These are phyloP conservation scores for Cercophora samala DNA, from an alignment of 495 filamentous ascomycete species.

Conservation along the genomic window DNA sequence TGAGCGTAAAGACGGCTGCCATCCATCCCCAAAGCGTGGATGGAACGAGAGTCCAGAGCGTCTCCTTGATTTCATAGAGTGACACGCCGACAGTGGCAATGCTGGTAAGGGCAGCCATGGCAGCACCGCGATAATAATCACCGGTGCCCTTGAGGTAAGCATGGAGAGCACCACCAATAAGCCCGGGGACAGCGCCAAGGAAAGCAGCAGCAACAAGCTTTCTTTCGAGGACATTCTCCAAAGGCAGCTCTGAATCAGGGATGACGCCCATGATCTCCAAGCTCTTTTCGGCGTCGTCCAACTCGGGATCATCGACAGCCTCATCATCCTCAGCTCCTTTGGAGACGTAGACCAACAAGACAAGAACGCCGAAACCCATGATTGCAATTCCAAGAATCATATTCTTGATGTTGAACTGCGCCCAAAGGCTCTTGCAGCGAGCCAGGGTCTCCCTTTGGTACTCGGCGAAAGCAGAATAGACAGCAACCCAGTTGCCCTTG, in stretches of 20 bases:
- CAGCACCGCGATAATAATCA: conserved; percentile 39
- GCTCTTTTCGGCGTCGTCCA: conserved; percentile 44
- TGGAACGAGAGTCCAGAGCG: conserved; percentile 62
- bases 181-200: conserved; percentile 29
- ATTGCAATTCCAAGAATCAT: conserved; percentile 78
- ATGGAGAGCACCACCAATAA: conserved; percentile 30
- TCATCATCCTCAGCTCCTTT: conserved; percentile 43
- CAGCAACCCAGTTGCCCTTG: conserved; percentile 34
- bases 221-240: conserved; percentile 36
- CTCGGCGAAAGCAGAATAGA: conserved; percentile 59
- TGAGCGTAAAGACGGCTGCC: conserved; percentile 71
- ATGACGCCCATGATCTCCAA: conserved; percentile 38
- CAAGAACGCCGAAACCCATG: conserved; percentile 60
- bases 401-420: conserved; percentile 78
- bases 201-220: conserved; percentile 36
- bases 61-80: conserved; percentile 49
- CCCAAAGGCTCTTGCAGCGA: conserved; percentile 84
- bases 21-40: conserved; percentile 84
- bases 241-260: conserved; percentile 26
- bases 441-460: conserved; percentile 77
- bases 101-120: conserved; percentile 58
- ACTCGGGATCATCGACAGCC: conserved; percentile 42
- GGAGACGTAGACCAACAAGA: conserved; percentile 70
- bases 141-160: conserved; percentile 32
- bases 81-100: conserved; percentile 58